phyloP scores from a whole-genome alignment of 805 yeast genomes.

The Lipomyces lipofer region DNA sequence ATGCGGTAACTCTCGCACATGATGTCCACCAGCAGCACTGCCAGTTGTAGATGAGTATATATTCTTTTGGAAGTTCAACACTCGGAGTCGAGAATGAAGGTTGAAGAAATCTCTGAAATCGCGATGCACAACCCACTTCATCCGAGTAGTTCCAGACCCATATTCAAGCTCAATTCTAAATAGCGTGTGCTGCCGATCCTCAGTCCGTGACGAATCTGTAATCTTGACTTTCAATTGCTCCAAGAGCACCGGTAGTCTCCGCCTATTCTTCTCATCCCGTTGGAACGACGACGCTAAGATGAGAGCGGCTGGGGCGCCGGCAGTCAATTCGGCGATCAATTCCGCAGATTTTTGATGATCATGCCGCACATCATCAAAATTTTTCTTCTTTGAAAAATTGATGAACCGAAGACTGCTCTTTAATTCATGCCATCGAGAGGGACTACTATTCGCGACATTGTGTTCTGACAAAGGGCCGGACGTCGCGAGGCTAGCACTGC shows the following conservation, averaged over 20 bases:
- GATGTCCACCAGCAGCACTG: slow-evolving; percentile 33
- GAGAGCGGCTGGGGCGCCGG: slow-evolving; percentile 74
- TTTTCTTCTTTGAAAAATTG: slow-evolving; percentile 27
- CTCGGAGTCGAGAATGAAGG: slow-evolving; percentile 67
- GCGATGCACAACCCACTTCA: slow-evolving; percentile 78
- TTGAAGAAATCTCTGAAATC: slow-evolving; percentile 69
- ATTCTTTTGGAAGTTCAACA: slow-evolving; percentile 44
- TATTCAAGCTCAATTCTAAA: slow-evolving; percentile 80
- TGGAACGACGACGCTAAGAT: slow-evolving; percentile 72
- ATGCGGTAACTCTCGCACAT: slow-evolving; percentile 41
- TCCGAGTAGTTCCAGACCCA: slow-evolving; percentile 77
- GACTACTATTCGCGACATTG: neutral
- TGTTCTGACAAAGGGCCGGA: neutral
- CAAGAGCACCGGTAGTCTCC: slow-evolving; percentile 79
- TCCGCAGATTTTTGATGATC: slow-evolving; percentile 38
- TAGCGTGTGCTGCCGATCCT: slow-evolving; percentile 47
- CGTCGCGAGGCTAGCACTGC: neutral
- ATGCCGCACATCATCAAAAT: slow-evolving; percentile 26
- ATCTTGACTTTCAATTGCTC: slow-evolving; percentile 70
- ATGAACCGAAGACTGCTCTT: slow-evolving; percentile 18
- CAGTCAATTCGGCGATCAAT: slow-evolving; percentile 53
- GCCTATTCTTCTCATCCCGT: slow-evolving; percentile 57
- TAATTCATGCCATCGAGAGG: slow-evolving; percentile 23
- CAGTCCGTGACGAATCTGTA: slow-evolving; percentile 35
- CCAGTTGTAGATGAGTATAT: slow-evolving; percentile 19